Conservation (phyloP, 179 eudicot species). For the Silene coronaria region DNA sequence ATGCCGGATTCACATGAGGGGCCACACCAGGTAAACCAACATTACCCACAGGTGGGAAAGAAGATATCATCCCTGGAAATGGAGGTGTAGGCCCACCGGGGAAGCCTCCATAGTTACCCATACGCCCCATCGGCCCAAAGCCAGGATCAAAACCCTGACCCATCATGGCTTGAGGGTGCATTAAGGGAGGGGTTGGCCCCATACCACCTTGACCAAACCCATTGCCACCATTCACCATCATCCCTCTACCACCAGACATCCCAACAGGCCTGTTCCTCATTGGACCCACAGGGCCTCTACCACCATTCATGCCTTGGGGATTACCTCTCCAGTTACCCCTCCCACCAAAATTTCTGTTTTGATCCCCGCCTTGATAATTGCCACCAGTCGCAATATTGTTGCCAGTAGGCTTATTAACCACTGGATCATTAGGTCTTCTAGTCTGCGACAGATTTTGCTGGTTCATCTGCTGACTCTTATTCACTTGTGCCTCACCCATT, state of each 20-base stretch:
- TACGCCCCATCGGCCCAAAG: constrained; percentile 76
- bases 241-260: constrained; percentile 50
- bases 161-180: constrained; percentile 89
- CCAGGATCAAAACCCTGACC: constrained; percentile 80
- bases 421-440: constrained; percentile 45
- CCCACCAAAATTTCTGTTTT: constrained; percentile 51
- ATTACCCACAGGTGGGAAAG: constrained; percentile 54
- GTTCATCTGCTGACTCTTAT: constrained; percentile 47
- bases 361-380: constrained; percentile 60
- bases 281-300: constrained; percentile 55
- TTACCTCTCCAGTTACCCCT: constrained; percentile 82
- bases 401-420: constrained; percentile 40
- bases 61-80: constrained; percentile 46
- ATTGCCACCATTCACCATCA: constrained; percentile 57
- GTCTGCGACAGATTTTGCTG: constrained; percentile 33
- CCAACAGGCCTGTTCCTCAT: constrained; percentile 71
- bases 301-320: constrained; percentile 57
- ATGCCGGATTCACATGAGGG: constrained; percentile 72
- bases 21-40: constrained; percentile 67
- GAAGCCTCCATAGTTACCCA: constrained; percentile 68
- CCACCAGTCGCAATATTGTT: constrained; percentile 47
- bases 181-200: constrained; percentile 57
- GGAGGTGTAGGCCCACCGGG: constrained; percentile 63
- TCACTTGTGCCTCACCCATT: constrained; percentile 76
- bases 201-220: constrained; percentile 71